These are phyloP conservation scores for Penicillium roqueforti DNA, from an alignment of 495 filamentous ascomycete species.

Conservation along the genomic window DNA sequence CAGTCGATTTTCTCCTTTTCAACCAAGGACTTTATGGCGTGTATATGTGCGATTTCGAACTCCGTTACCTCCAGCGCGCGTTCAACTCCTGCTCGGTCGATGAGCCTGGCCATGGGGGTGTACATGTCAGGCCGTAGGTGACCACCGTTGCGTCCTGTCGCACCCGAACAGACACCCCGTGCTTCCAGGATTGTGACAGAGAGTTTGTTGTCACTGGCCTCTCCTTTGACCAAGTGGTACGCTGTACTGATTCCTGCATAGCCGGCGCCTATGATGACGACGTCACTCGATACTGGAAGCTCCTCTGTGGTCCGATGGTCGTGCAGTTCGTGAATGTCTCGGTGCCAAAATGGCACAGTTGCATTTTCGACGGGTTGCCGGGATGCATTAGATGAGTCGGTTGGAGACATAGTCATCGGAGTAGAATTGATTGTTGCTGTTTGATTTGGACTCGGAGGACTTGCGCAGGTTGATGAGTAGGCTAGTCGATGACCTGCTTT, in stretches of 20 bases:
- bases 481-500: neutral
- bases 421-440: neutral
- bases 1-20: conserved; percentile 38
- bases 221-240: conserved; percentile 50
- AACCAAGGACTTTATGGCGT: conserved; percentile 29
- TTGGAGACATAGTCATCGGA: neutral
- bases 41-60: conserved; percentile 31
- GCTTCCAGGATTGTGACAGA: conserved; percentile 35
- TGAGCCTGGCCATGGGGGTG: conserved; percentile 25
- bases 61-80: conserved; percentile 19
- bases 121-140: conserved; percentile 34
- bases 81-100: conserved; percentile 12
- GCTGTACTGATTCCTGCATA: conserved; percentile 63
- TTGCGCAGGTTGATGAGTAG: neutral
- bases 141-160: conserved; percentile 39
- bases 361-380: neutral
- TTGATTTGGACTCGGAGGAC: neutral
- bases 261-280: conserved; percentile 67
- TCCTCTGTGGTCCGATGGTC: conserved; percentile 44
- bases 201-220: conserved; percentile 9
- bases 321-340: conserved; percentile 46
- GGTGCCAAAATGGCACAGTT: conserved; percentile 56
- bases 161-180: conserved; percentile 36
- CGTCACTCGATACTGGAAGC: conserved; percentile 50
- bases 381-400: neutral